Conservation (phyloP, 2,329 filamentous ascomycete genomes). For the Penicillium occitanis region DNA sequence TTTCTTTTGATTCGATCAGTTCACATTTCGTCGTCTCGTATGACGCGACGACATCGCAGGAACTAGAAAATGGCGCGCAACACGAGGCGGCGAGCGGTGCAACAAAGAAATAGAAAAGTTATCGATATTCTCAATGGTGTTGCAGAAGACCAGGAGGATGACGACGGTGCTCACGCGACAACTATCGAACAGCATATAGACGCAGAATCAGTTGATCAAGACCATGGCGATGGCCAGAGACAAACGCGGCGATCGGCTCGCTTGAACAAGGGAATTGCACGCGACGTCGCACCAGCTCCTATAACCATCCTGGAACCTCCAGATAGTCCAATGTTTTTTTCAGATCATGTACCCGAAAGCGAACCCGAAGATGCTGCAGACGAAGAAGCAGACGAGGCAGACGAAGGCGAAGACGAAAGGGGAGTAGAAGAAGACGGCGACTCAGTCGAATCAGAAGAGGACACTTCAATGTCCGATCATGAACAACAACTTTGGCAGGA, state of each 20-base stretch:
- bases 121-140: slow-evolving; percentile 28
- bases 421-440: background rate
- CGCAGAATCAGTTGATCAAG: background rate
- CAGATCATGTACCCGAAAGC: background rate
- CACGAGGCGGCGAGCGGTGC: slow-evolving; percentile 15
- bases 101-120: slow-evolving; percentile 23
- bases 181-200: background rate
- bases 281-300: background rate
- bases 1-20: background rate
- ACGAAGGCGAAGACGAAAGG: background rate
- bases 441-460: background rate
- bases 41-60: background rate
- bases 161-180: background rate
- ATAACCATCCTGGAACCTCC: background rate
- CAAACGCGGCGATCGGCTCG: slow-evolving; percentile 1
- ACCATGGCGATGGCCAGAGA: background rate
- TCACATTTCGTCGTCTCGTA: background rate
- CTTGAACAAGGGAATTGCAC: background rate
- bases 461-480: background rate
- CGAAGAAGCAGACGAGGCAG: background rate
- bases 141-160: background rate
- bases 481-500: background rate
- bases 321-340: background rate
- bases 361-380: background rate
- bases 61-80: slow-evolving; percentile 4